phyloP scores from a whole-genome alignment of 768 basidiomycete genomes.

The Tylopilus sp. region DNA sequence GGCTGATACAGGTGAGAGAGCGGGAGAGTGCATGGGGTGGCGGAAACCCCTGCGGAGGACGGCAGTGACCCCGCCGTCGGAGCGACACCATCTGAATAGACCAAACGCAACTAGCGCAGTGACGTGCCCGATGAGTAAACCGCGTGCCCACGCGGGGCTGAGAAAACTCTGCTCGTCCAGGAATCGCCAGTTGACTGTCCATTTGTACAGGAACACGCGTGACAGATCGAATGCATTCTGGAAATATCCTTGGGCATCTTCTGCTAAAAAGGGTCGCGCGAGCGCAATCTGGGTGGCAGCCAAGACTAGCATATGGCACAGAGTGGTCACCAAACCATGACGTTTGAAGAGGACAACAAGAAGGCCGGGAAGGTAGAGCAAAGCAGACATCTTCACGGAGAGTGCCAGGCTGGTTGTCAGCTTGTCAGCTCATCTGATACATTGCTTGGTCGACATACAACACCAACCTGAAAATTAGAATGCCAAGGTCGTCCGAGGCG shows the following conservation, averaged over 20 bases:
- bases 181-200: constrained; percentile 99
- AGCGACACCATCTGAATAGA: constrained; percentile 68
- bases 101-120: constrained; percentile 61
- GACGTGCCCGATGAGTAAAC: constrained; percentile 66
- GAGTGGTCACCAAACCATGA: constrained; percentile 51
- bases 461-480: constrained; percentile 70
- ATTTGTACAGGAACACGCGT: constrained; percentile 87
- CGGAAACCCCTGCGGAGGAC: constrained; percentile 55
- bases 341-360: constrained; percentile 79
- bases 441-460: neutral
- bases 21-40: constrained; percentile 49
- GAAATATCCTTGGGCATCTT: constrained; percentile 62
- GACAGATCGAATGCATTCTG: constrained; percentile 80
- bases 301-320: constrained; percentile 45
- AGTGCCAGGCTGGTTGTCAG: constrained; percentile 44
- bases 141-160: constrained; percentile 53
- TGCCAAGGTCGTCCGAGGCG: constrained; percentile 58
- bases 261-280: constrained; percentile 66
- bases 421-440: neutral
- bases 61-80: constrained; percentile 60
- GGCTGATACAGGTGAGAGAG: constrained; percentile 43
- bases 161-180: constrained; percentile 75
- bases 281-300: constrained; percentile 50
- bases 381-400: constrained; percentile 92
- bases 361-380: constrained; percentile 88